These are phyloP conservation scores for Saccharomyces hybrid DNA, from an alignment of 1,139 yeast genomes.

Conservation along the genomic window DNA sequence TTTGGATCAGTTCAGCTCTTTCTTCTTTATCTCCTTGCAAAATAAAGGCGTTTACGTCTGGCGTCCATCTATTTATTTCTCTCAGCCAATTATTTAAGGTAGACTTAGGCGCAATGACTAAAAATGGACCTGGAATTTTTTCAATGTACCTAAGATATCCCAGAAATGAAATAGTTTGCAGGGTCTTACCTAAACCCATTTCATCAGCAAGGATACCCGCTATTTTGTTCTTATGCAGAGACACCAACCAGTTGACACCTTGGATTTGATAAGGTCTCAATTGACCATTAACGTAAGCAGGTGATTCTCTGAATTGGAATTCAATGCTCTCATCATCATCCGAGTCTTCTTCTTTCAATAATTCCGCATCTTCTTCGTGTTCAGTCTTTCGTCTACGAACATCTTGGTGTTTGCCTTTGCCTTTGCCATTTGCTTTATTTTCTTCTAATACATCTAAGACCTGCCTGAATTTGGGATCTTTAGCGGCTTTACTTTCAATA, in stretches of 20 bases:
- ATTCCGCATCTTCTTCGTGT: constrained; percentile 87
- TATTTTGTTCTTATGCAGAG: constrained; percentile 69
- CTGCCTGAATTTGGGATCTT: constrained; percentile 57
- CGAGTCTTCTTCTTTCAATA: constrained; percentile 68
- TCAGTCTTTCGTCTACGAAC: constrained; percentile 59
- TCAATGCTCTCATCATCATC: constrained; percentile 34
- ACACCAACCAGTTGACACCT: constrained; percentile 87
- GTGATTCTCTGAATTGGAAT: constrained; percentile 39
- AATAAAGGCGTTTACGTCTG: constrained; percentile 82
- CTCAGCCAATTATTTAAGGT: constrained; percentile 94
- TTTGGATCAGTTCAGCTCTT: constrained; percentile 53
- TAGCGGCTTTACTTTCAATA: constrained; percentile 70
- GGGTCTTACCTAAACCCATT: constrained; percentile 94
- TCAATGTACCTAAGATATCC: constrained; percentile 78
- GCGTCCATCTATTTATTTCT: constrained; percentile 91
- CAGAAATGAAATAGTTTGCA: constrained; percentile 84
- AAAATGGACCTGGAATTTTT: constrained; percentile 81
- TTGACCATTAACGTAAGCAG: constrained; percentile 59
- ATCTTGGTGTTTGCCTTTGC: constrained; percentile 25
- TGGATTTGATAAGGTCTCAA: constrained; percentile 81
- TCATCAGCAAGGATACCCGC: constrained; percentile 95
- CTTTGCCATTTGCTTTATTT: constrained; percentile 21
- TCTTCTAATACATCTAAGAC: constrained; percentile 49
- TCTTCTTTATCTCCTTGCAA: constrained; percentile 82
- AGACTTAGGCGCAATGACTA: constrained; percentile 89